Evolutionary conservation across 139 green algal species (phyloP).

Genomic region (Coelastrella sp.): DNA sequence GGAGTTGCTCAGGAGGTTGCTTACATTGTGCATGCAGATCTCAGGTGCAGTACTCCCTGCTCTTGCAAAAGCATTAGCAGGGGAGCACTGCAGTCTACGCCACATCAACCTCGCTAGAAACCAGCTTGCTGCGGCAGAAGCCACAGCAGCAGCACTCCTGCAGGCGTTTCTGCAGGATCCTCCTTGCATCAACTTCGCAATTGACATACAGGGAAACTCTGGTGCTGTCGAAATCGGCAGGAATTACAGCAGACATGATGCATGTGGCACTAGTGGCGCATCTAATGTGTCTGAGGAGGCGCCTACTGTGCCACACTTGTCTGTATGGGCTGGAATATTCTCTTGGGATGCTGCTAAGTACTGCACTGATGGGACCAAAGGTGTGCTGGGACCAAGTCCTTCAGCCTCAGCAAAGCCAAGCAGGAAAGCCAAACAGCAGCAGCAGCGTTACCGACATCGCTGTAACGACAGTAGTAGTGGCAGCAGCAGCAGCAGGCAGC

Average conservation of each 20-base stretch:
- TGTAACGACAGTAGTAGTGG: not conserved
- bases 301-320: not conserved
- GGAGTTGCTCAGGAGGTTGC: no score
- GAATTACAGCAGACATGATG: no score
- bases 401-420: not conserved
- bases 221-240: no score
- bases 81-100: constrained; percentile 2
- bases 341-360: not conserved
- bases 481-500: not conserved
- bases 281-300: not conserved
- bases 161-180: not conserved
- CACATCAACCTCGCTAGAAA: constrained; percentile 14
- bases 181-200: constrained; percentile 11
- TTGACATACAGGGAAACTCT: not conserved
- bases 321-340: constrained; percentile 2
- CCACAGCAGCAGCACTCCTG: constrained; percentile 9
- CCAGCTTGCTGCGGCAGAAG: not conserved
- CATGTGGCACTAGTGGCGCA: no score
- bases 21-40: not conserved
- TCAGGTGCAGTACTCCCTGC: not conserved
- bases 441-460: not conserved
- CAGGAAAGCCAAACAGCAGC: not conserved
- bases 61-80: not conserved
- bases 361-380: not conserved
- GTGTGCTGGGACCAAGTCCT: not conserved